Evolutionary conservation across 805 yeast species (phyloP), one percentile per base, ranked within the genome.

Genomic region (Candida chilensis): DNA sequence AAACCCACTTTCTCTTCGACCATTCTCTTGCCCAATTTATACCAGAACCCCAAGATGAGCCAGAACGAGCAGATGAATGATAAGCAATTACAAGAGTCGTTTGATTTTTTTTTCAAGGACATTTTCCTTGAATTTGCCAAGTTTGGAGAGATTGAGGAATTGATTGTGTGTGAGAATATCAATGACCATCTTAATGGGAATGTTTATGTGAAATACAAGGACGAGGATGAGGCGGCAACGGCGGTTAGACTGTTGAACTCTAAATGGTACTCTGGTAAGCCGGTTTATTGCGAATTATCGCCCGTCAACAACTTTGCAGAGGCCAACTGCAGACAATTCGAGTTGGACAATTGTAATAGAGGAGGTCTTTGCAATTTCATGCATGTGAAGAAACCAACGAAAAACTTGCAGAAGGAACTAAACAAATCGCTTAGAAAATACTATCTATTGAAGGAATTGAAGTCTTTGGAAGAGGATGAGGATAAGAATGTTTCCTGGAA

Each of bases 321-420:
- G 32, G 81, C 94, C 9, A 65, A 73, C 32, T 88, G 97, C 47
- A 63, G 84, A 24, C 80, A 80, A 26, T 78, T 79, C 45, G 84
- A 78, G 22, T 53, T 62, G 2, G 54, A 64, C 16, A 58, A 57
- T 10, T 88, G 97, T 48, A 70, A 66, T n/a, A 67, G 96, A 47
- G 90, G 87, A 2, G 82, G 78, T 19, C 69, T 71, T 44, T 88
- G 97, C 54, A 88, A 88, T 52, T 87, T 83, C 52, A 80, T 86
- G 71, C 97, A 88, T 51, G 66, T 78, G 3, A 64, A 77, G 41
- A 53, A 64, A 22, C 85, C 94, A 0, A 47, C 70, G 2, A 44
- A 45, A 5, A 59, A 50, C 10, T 45, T 77, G 17, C 50, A 62
- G 27, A 47, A 41, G 4, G 63, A 57, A 10, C 52, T 83, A 32